Evolutionary conservation across 208 protist species (phyloP), one percentile per base, ranked within the genome.

Genomic region (Blechomonas ayalai): DNA sequence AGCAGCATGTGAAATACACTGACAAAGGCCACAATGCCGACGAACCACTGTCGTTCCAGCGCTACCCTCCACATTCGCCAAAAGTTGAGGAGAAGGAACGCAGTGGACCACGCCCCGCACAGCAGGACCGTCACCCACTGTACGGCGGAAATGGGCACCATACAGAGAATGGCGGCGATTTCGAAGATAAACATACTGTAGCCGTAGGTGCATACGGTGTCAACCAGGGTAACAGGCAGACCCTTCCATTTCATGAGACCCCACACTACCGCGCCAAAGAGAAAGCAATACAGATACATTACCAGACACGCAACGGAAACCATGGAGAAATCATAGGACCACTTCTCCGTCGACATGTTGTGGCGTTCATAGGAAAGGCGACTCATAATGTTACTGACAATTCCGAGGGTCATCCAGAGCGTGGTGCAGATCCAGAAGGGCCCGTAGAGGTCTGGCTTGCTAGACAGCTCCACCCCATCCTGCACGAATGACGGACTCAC

Each of bases 361-460:
- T 45, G 31, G 29, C 54, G 48, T 7, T 42, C 58, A 61, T 79
- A 75, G 7, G 69, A 60, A 38, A 92, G 74, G 19, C 46, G 40
- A 62, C 67, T 78, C 66, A 85, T 84, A 32, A 87, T 59, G 53
- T 90, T 87, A 51, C 79, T 78, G 8, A 85, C 81, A 46, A 95
- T 69, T 34, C 68, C 87, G 37, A 95, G 46, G 9, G 65, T 63
- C 42, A 95, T 90, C 83, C 87, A 95, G 15, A 95, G 67, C 29
- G 83, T 92, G 28, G 87, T 95, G 57, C 75, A 87, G 16, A 95
- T 69, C 83, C 87, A 95, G 53, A 95, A 87, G 8, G 87, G 87
- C 3, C 87, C 87, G 68, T 95, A 95, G 5, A 95, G 61, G 63
- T 95, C 87, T 0, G 85, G 69, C 26, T 73, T 77, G 18, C 62